phyloP scores from a whole-genome alignment of 257 asterid genomes.

The Scutellaria minor region DNA sequence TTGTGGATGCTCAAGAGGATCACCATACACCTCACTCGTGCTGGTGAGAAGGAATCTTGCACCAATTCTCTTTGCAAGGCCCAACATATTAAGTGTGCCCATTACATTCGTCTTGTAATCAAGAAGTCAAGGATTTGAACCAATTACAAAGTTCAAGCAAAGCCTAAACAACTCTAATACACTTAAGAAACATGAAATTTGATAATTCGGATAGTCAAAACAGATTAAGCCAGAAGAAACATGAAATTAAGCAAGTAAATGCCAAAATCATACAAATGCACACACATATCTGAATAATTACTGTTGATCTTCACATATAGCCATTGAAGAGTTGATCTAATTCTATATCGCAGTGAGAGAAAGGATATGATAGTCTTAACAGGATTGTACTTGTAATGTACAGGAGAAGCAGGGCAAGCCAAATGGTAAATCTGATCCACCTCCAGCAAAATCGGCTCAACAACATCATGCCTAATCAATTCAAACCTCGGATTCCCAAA shows the following conservation, averaged over 20 bases:
- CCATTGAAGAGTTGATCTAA: neutral
- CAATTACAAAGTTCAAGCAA: neutral
- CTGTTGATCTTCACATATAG: neutral
- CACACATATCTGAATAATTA: neutral
- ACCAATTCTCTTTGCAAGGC: constrained; percentile 82
- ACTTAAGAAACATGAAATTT: neutral
- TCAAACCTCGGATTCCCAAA: constrained; percentile 64
- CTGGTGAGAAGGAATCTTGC: constrained; percentile 80
- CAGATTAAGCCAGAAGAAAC: neutral
- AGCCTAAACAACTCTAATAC: neutral
- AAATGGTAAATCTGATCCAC: constrained; percentile 68
- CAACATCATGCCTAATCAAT: constrained; percentile 68
- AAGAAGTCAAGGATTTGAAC: constrained; percentile 50
- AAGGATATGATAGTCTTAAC: constrained; percentile 72
- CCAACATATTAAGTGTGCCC: constrained; percentile 92
- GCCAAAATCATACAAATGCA: neutral
- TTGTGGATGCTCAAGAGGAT: constrained; percentile 93
- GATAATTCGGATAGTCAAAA: neutral
- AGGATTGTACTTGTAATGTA: constrained; percentile 65
- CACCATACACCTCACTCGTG: constrained; percentile 91
- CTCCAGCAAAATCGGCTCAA: constrained; percentile 63
- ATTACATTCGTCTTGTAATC: constrained; percentile 82
- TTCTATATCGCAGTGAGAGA: neutral
- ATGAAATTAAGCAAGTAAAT: neutral
- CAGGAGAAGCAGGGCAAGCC: constrained; percentile 71